Conservation (phyloP, 495 filamentous ascomycete species). For the Xylaria acuta region DNA sequence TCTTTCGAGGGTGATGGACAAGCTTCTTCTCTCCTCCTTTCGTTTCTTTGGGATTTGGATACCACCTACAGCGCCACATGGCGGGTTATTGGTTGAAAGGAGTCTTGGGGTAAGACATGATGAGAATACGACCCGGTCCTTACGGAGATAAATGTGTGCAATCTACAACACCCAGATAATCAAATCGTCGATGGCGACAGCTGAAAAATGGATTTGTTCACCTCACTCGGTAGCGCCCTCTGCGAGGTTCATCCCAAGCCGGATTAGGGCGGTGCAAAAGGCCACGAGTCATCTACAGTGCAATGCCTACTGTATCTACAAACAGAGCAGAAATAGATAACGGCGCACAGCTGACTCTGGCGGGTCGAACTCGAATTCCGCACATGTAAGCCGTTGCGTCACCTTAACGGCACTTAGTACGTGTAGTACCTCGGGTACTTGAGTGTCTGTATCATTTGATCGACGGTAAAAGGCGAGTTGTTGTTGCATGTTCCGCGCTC, state of each 20-base stretch:
- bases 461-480: background rate
- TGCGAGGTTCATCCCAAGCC: background rate
- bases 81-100: background rate
- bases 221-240: background rate
- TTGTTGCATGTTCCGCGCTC: background rate
- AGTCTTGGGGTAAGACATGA: background rate
- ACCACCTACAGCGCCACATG: background rate
- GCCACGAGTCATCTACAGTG: background rate
- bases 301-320: no score
- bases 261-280: background rate
- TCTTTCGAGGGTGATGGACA: background rate
- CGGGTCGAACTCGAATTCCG: background rate
- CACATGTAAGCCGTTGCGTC: background rate
- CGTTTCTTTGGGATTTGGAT: background rate
- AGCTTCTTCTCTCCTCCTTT: background rate
- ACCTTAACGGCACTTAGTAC: no score
- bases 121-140: background rate
- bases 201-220: background rate
- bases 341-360: background rate
- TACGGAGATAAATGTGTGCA: slow-evolving; percentile 3
- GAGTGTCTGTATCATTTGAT: no score
- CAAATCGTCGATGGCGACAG: background rate
- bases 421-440: no score
- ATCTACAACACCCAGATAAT: background rate
- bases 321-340: background rate